These are phyloP conservation scores for Exophiala sideris DNA, from an alignment of 2,329 filamentous ascomycete species.

Conservation along the genomic window DNA sequence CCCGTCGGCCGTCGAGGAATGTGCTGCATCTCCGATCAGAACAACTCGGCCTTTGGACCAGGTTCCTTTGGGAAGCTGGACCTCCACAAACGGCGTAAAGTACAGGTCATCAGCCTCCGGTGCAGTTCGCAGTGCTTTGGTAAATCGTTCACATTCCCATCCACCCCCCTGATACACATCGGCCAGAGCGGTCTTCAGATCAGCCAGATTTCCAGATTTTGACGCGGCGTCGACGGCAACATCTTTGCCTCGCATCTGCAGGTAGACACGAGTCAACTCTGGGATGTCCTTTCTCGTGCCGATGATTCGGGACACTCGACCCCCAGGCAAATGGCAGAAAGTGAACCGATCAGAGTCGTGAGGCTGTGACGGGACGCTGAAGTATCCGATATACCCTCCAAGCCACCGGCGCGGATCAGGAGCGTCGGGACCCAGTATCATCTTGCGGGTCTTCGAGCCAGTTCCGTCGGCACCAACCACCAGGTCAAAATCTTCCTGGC, in stretches of 20 bases:
- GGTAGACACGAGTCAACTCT: conserved; percentile 25
- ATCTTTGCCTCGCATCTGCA: conserved; percentile 5
- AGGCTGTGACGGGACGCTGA: conserved; percentile 28
- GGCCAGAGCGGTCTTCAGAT: conserved; percentile 32
- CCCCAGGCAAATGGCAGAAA: conserved; percentile 24
- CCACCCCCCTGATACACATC: conserved; percentile 36
- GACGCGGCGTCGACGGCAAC: not conserved
- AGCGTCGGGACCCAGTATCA: conserved; percentile 34
- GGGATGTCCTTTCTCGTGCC: conserved; percentile 19
- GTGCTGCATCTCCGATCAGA: conserved; percentile 46
- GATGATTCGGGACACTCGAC: conserved; percentile 27
- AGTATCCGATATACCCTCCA: conserved; percentile 30
- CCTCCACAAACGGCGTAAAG: conserved; percentile 39
- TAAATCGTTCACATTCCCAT: conserved; percentile 36
- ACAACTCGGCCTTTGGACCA: conserved; percentile 42
- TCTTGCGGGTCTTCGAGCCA: conserved; percentile 47
- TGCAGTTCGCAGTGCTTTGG: conserved; percentile 37
- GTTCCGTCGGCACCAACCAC: conserved; percentile 57
- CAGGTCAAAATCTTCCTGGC: conserved; percentile 47
- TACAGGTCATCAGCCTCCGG: conserved; percentile 42
- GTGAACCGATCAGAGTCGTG: conserved; percentile 22
- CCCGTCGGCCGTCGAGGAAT: conserved; percentile 37
- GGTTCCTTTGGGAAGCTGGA: conserved; percentile 33
- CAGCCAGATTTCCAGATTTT: conserved; percentile 14
- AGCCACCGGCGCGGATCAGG: conserved; percentile 25